Evolutionary conservation across 1,284 basidiomycete species (phyloP), one percentile per base, ranked within the genome.

Genomic region (Ustilago lituana): DNA sequence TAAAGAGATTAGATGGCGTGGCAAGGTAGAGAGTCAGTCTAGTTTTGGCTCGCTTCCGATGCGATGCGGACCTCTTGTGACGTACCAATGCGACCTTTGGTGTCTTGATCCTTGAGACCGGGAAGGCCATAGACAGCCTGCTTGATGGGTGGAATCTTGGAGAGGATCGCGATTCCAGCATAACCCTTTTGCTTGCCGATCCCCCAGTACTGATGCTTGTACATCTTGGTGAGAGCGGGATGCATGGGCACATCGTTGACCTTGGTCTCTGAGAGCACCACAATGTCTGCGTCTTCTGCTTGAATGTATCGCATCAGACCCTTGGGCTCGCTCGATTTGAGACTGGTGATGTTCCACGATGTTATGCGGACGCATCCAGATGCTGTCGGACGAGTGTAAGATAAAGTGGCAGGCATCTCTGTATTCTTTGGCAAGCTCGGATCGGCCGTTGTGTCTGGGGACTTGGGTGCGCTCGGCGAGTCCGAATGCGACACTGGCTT

Each of bases 81-180:
- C 69, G 22, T 37, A 73, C 69, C 53, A 33, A 78, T 61, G 31
- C 79, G 68, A 20, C 65, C 72, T 23, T 67, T 67, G 19, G 75
- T 57, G 36, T 77, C 71, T 29, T 74, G 68, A 43, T 69, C 66
- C 23, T 70, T 58, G 52, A 74, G 67, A 19, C 67, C 64, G 1
- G 91, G 90, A 15, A 94, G 85, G 1, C 86, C 87, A 70, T 86
- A 88, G 19, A 86, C 54, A 11, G 69, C 71, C 10, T n/a, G n/a
- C n/a, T 71, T 62, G 40, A 91, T 65, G 0, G 92, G 90, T 76
- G 92, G 86, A 74, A 86, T 76, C 78, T 94, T 94, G 9, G 89
- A 91, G 17, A 94, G 85, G 17, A 93, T 86, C 2, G 91, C 92
- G 7, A 89, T 90, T 17, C 92, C 92, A 43, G 90, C 92, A 53